These are phyloP conservation scores for Erucastrum elatum DNA, from an alignment of 345 rosid genomes.

Conservation along the genomic window DNA sequence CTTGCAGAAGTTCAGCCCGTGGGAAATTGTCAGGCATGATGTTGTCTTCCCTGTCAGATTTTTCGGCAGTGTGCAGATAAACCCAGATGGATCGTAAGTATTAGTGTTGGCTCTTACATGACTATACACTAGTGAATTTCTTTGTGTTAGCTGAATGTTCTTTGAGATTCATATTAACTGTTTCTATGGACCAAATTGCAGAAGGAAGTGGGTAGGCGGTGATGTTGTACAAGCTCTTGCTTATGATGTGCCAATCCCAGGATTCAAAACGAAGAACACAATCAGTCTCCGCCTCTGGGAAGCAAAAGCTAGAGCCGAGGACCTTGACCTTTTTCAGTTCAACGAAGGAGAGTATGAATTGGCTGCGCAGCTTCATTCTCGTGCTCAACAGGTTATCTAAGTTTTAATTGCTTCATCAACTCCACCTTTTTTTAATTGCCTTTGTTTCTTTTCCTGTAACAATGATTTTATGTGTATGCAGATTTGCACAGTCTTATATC, in stretches of 20 bases:
- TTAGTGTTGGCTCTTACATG: constrained; percentile 20
- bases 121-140: background rate
- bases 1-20: constrained; percentile 94
- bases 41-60: constrained; percentile 83
- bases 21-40: constrained; percentile 98
- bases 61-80: constrained; percentile 72
- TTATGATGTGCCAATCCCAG: constrained; percentile 94
- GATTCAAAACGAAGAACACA: constrained; percentile 89
- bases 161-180: constrained; percentile 12
- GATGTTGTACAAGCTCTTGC: constrained; percentile 89
- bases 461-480: constrained; percentile 33
- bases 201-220: constrained; percentile 88
- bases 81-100: constrained; percentile 86
- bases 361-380: constrained; percentile 81
- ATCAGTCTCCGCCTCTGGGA: constrained; percentile 99
- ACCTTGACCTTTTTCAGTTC: constrained; percentile 80
- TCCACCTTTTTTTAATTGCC: constrained; percentile 9
- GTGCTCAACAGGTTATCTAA: constrained; percentile 67
- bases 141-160: background rate
- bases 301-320: constrained; percentile 75
- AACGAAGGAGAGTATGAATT: constrained; percentile 96
- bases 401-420: constrained; percentile 1
- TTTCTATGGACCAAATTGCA: constrained; percentile 37
- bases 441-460: constrained; percentile 4
- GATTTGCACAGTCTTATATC: constrained; percentile 97